Evolutionary conservation across 2,329 filamentous ascomycete genomes (phyloP).

Genomic region (Hymenoscyphus infarciens): DNA sequence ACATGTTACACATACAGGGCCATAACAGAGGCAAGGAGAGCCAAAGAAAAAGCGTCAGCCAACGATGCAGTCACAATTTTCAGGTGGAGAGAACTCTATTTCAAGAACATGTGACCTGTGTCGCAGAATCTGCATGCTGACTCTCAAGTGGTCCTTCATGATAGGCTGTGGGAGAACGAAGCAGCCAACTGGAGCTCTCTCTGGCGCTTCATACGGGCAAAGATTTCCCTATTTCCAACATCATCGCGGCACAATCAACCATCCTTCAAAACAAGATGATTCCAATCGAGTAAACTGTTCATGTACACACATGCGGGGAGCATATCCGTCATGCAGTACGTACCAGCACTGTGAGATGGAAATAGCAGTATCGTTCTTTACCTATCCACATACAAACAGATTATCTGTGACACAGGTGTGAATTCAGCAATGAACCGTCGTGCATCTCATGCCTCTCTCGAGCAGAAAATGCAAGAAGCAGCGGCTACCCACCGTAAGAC

Average conservation of each 20-base stretch:
- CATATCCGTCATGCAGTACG: conserved; percentile 4
- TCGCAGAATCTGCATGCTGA: conserved; percentile 15
- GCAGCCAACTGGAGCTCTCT: neutral
- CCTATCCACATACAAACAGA: neutral
- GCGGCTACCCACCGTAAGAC: neutral
- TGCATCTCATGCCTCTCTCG: neutral
- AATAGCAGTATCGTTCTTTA: neutral
- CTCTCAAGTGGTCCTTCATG: conserved; percentile 1
- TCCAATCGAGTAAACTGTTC: neutral
- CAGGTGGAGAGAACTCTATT: conserved; percentile 10
- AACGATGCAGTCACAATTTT: neutral
- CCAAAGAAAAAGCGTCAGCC: conserved; percentile 10
- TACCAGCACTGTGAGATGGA: neutral
- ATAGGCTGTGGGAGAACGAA: neutral
- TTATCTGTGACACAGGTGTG: neutral
- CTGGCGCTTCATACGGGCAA: too few species aligned
- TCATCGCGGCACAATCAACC: neutral
- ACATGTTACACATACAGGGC: conserved; percentile 1
- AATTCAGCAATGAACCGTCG: neutral
- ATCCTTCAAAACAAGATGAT: conserved; percentile 1
- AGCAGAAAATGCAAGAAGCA: neutral
- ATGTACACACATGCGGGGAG: conserved; percentile 6
- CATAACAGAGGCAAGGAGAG: conserved; percentile 8
- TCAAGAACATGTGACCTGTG: conserved; percentile 11
- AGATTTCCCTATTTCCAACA: conserved; percentile 2